Base-by-base conservation (phyloP, 164 flowering plant species). In the Malania oleifera region DNA sequence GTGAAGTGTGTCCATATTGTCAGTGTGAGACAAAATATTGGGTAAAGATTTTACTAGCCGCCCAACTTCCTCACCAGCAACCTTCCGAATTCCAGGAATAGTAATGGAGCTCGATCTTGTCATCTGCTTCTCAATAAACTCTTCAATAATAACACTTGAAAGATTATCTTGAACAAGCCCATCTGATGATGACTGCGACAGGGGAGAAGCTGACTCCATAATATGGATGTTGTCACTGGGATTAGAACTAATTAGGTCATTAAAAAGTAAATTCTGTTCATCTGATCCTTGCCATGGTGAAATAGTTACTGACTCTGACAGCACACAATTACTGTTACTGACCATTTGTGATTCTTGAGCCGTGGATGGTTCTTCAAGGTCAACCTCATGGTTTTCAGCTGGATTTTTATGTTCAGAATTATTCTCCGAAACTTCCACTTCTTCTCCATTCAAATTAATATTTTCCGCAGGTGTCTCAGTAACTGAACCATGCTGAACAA, bases 21-120 rank as follows among this genome's bases (percentile, higher is more conserved):
- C 60, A 51, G 53, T 52, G 39, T 41, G 60, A 51, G 73, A 67
- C 75, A 73, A 58, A 68, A 79, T 60, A 66, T 40, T 80, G 15
- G 93, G 96, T 63, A 86, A 61, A 50, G 93, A 87, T 63, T 69
- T 74, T 31, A 53, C 73, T 67, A 59, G 39, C 58, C 69, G 38
- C 10, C 27, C 70, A 56, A 61, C 57, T 45, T 61, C 71, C 56
- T 70, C 67, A 43, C 24, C 66, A 55, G 51, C 55, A 64, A 50
- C 54, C 25, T 40, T 39, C 45, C 52, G 60, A 58, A 37, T 52
- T 65, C 60, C 64, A 20, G 62, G 68, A 54, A 87, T 79, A 57
- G 31, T 49, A 22, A 81, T 70, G 24, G 86, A 74, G 41, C 55
- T 61, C n/a, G 85, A 68, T 29, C 10, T 14, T 2, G 40, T 54